Evolutionary conservation across 2,329 filamentous ascomycete genomes (phyloP).

Genomic region (Cercospora zeina): DNA sequence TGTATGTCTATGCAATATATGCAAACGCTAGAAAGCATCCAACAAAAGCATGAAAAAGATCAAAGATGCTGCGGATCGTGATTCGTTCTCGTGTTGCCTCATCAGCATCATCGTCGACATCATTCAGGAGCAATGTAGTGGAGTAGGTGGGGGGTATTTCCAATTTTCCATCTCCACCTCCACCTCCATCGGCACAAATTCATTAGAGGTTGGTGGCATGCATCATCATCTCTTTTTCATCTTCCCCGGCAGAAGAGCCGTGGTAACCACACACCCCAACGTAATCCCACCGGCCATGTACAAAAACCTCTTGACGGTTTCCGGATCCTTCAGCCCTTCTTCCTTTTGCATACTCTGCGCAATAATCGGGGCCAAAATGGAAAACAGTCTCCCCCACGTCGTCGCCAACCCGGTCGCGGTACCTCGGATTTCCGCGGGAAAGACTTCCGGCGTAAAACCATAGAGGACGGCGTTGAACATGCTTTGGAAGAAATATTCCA

Average conservation of each 20-base stretch:
- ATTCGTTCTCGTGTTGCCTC: too few relatives aligned
- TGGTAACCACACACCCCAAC: constrained; percentile 55
- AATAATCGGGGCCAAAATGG: constrained; percentile 59
- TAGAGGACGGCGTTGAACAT: constrained; percentile 57
- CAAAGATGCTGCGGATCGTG: too few relatives aligned
- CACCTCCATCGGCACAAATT: background rate
- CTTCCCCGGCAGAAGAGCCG: constrained; percentile 50
- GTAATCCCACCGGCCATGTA: constrained; percentile 60
- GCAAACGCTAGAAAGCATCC: too few relatives aligned
- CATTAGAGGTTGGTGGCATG: too few relatives aligned
- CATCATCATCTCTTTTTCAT: constrained; percentile 40
- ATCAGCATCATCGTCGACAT: too few relatives aligned
- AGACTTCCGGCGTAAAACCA: constrained; percentile 55
- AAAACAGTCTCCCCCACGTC: constrained; percentile 60
- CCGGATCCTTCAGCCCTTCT: constrained; percentile 24
- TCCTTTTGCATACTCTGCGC: constrained; percentile 48
- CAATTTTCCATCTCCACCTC: background rate
- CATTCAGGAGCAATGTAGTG: background rate
- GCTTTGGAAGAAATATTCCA: constrained; percentile 56
- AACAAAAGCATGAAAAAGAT: too few relatives aligned
- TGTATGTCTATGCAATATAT: too few relatives aligned
- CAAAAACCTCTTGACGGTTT: constrained; percentile 52
- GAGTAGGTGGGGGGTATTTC: background rate
- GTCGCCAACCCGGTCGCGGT: constrained; percentile 58
- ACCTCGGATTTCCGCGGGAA: constrained; percentile 49